Percentiles rank a stretch among this genome's conserved stretches.
phyloP scores from a whole-genome alignment of 208 protist species.

The Borovskyia barvae region DNA sequence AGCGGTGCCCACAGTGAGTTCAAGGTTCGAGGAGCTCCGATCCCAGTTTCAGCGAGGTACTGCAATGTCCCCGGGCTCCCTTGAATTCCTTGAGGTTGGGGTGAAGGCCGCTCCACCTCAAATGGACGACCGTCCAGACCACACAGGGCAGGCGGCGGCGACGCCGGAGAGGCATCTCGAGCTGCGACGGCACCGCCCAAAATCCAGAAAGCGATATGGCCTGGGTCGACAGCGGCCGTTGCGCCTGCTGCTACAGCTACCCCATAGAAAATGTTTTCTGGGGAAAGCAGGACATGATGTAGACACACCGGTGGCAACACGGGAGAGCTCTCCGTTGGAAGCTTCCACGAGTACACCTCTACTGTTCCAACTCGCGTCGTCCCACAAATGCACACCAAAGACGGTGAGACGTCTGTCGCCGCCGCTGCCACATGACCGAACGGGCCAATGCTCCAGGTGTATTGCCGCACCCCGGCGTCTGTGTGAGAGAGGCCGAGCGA shows the following conservation, averaged over 20 bases:
- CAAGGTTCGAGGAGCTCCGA: slow-evolving; percentile 1
- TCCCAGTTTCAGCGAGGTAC: neutral
- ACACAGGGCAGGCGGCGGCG: neutral
- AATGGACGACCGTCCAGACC: slow-evolving; percentile 13
- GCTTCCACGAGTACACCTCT: slow-evolving; percentile 21
- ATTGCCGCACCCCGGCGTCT: neutral
- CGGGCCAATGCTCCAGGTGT: slow-evolving; percentile 19
- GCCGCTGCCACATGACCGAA: slow-evolving; percentile 9
- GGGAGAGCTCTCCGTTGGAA: neutral
- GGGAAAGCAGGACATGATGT: slow-evolving; percentile 15
- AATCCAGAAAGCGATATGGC: slow-evolving; percentile 21
- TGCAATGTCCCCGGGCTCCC: no score
- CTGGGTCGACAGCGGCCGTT: neutral
- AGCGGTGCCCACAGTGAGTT: slow-evolving; percentile 9
- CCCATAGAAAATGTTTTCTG: slow-evolving; percentile 16
- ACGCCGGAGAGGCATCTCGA: neutral
- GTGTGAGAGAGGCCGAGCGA: neutral
- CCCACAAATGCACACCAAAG: slow-evolving; percentile 2
- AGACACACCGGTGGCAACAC: slow-evolving; percentile 10
- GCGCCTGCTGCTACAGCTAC: neutral
- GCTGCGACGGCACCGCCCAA: neutral
- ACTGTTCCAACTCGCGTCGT: slow-evolving; percentile 8
- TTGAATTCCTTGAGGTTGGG: neutral
- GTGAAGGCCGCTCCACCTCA: no score
- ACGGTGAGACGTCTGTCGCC: neutral